Evolutionary conservation across 2,329 filamentous ascomycete genomes (phyloP).

Genomic region (Thelonectria rubi): DNA sequence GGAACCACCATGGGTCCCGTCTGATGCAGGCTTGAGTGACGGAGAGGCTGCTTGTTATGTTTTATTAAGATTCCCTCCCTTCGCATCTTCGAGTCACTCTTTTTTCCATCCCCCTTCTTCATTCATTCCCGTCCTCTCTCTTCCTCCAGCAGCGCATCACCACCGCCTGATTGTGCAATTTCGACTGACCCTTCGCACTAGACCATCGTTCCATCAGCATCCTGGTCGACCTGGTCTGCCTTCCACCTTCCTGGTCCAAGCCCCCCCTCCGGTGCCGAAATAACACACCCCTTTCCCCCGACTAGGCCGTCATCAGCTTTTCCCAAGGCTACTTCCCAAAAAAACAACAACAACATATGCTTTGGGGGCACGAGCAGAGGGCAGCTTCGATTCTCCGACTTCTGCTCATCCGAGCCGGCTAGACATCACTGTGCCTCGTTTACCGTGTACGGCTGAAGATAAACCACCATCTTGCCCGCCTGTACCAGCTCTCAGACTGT

Average conservation of each 20-base stretch:
- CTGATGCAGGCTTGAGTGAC: conserved; percentile 16
- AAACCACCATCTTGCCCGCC: conserved; percentile 5
- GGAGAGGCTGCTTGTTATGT: conserved; percentile 19
- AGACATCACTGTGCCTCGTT: conserved; percentile 19
- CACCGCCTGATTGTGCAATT: conserved; percentile 22
- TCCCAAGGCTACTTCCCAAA: conserved; percentile 18
- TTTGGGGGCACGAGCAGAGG: conserved; percentile 2
- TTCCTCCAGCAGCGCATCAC: neutral
- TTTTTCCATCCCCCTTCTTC: neutral
- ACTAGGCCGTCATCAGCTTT: conserved; percentile 24
- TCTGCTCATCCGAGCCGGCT: conserved; percentile 21
- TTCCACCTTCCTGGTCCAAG: conserved; percentile 35
- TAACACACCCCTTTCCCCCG: conserved; percentile 40
- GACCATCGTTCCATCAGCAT: conserved; percentile 29
- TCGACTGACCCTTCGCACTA: conserved; percentile 20
- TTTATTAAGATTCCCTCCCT: conserved; percentile 19
- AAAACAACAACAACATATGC: conserved; percentile 14
- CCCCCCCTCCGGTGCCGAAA: conserved; percentile 35
- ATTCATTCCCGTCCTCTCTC: neutral
- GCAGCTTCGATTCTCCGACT: conserved; percentile 6
- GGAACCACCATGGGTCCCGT: conserved; percentile 3
- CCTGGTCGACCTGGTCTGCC: conserved; percentile 25
- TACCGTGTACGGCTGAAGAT: conserved; percentile 1
- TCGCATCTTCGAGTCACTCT: neutral
- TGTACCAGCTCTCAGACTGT: conserved; percentile 17